Evolutionary conservation across 2,329 filamentous ascomycete species (phyloP).

Genomic region (Colletotrichum camelliae): DNA sequence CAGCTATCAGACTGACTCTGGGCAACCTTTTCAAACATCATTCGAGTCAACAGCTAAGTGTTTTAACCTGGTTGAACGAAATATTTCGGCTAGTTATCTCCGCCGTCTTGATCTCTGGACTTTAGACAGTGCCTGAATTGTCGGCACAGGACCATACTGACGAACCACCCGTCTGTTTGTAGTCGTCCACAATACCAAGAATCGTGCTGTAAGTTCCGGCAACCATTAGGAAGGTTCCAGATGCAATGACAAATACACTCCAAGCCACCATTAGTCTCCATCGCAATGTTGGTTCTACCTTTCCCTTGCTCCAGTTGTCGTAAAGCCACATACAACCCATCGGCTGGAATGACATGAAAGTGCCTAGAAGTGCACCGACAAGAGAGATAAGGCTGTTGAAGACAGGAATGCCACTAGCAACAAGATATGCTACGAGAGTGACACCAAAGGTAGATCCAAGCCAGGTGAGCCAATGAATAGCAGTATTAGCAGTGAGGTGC

Average conservation of each 20-base stretch:
- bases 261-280: constrained; percentile 24
- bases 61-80: background rate
- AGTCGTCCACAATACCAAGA: constrained; percentile 7
- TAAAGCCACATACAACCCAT: constrained; percentile 34
- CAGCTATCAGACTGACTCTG: background rate
- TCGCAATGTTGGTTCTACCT: background rate
- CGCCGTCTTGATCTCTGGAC: background rate
- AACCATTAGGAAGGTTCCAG: constrained; percentile 6
- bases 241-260: constrained; percentile 24
- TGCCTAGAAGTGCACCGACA: constrained; percentile 32
- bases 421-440: constrained; percentile 26
- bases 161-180: background rate
- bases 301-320: constrained; percentile 29
- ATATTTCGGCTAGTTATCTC: background rate
- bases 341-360: constrained; percentile 33
- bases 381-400: constrained; percentile 31
- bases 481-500: constrained; percentile 31
- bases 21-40: background rate
- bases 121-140: background rate
- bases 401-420: constrained; percentile 29
- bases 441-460: constrained; percentile 26
- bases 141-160: constrained; percentile 22
- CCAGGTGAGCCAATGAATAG: constrained; percentile 35
- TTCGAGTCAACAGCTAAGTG: background rate
- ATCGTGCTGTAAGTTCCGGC: constrained; percentile 18